Evolutionary conservation across 306 rosid genomes (phyloP).

Genomic region (Cicer judaicum): DNA sequence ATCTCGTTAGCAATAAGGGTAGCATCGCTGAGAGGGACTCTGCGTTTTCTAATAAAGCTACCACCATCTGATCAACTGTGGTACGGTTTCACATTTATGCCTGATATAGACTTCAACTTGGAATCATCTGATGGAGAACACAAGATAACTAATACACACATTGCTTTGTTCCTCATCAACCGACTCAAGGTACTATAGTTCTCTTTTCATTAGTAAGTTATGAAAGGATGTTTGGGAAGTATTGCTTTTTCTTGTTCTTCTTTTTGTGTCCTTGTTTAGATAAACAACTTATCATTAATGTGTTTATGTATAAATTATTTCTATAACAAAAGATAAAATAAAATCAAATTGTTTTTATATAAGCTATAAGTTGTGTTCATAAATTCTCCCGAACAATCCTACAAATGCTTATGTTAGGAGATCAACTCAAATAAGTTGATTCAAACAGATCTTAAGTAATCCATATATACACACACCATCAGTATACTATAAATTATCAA

Average conservation of each 20-base stretch:
- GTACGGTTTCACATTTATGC: slow-evolving; percentile 93
- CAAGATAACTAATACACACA: slow-evolving; percentile 71
- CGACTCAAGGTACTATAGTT: slow-evolving; percentile 77
- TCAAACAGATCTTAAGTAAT: background rate
- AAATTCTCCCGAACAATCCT: background rate
- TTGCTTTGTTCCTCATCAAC: slow-evolving; percentile 68
- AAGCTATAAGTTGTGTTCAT: background rate
- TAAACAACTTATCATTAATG: background rate
- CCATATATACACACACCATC: background rate
- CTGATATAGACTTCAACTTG: slow-evolving; percentile 75
- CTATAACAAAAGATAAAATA: background rate
- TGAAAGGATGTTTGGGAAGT: background rate
- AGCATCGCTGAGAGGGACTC: slow-evolving; percentile 81
- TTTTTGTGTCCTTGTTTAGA: background rate
- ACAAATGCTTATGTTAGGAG: background rate
- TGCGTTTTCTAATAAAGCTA: slow-evolving; percentile 87
- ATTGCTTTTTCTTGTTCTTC: slow-evolving; percentile 4
- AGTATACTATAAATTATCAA: background rate
- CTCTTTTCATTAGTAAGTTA: slow-evolving; percentile 38
- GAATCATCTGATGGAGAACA: slow-evolving; percentile 87
- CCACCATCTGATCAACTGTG: slow-evolving; percentile 96
- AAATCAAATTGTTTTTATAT: background rate
- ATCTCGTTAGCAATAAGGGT: slow-evolving; percentile 77
- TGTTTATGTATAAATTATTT: background rate
- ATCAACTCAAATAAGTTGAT: background rate